Base-by-base conservation (phyloP, 352 stramenopile genomes). In the Globisporangium carolinianum region DNA sequence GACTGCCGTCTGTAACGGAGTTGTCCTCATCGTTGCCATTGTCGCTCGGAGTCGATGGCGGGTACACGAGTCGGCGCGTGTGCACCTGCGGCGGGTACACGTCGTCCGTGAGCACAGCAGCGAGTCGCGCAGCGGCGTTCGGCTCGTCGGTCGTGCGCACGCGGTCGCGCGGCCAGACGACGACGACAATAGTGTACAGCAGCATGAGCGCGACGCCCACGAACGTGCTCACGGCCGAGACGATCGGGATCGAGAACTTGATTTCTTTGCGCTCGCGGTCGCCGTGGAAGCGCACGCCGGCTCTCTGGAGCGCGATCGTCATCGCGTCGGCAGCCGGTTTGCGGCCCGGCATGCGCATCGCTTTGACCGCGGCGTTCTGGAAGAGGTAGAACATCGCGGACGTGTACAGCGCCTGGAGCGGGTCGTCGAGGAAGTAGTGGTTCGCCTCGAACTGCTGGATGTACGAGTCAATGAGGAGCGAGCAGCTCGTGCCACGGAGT, bases 241-340 rank as follows among this genome's bases (percentile, higher is more conserved):
- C 66, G 0, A 73, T 18, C 2, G 73, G 65, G 17, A 83, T 68
- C 8, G 71, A 78, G 58, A 72, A 78, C 39, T 68, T 74, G 60
- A 83, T 78, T 58, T 79, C 65, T 51, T 77, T 79, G 18, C 55
- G 59, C 53, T 77, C 74, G 32, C 55, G 55, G 12, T 78, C 72
- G 4, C 74, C 72, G 6, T 67, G 54, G 41, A 83, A 68, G 1
- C 62, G 66, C 8, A 65, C 63, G 5, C 38, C 56, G 0, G 14
- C 36, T 45, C 8, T 63, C 12, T 15, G 55, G 51, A 18, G 51
- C 17, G 10, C 58, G 45, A 32, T 24, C 49, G 17, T 63, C 39
- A 2, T 14, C 7, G 36, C 41, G 35, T 42, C 11, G 32, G 47
- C 24, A 1, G 37, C 36, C 12, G 37, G 42, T n/a, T 59, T 52